phyloP scores from a whole-genome alignment of 2,329 filamentous ascomycete species.

The Aureobasidium musti region DNA sequence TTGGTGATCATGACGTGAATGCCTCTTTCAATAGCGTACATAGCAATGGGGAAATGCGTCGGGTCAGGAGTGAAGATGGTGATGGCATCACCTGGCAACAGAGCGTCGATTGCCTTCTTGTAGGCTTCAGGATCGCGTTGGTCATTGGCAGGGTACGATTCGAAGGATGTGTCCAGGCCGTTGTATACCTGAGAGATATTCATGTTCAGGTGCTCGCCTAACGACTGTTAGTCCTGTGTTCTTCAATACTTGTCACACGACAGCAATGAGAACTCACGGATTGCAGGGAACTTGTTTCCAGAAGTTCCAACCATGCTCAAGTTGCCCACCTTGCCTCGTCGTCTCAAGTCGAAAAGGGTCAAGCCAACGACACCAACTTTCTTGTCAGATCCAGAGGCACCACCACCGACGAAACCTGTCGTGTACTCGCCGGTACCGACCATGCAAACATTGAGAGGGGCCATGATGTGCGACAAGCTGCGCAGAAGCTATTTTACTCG shows the following conservation, averaged over 20 bases:
- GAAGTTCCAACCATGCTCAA: conserved; percentile 89
- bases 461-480: conserved; percentile 43
- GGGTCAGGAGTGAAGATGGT: conserved; percentile 96
- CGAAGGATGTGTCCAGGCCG: conserved; percentile 80
- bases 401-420: conserved; percentile 85
- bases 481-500: not conserved
- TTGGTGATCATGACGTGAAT: conserved; percentile 95
- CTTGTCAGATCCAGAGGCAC: conserved; percentile 85
- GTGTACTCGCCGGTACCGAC: conserved; percentile 95
- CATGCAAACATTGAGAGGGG: conserved; percentile 54
- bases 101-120: conserved; percentile 82
- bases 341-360: conserved; percentile 83
- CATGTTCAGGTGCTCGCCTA: conserved; percentile 78
- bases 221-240: not conserved
- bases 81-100: conserved; percentile 81
- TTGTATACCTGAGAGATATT: conserved; percentile 92
- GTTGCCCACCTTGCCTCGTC: conserved; percentile 82
- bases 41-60: conserved; percentile 86
- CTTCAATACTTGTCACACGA: not conserved
- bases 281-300: conserved; percentile 86
- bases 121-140: conserved; percentile 76
- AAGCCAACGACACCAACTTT: conserved; percentile 93
- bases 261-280: conserved; percentile 60
- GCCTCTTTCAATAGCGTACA: conserved; percentile 85
- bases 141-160: conserved; percentile 76